Conservation (phyloP, 352 stramenopile genomes). For the Globisporangium lucens region DNA sequence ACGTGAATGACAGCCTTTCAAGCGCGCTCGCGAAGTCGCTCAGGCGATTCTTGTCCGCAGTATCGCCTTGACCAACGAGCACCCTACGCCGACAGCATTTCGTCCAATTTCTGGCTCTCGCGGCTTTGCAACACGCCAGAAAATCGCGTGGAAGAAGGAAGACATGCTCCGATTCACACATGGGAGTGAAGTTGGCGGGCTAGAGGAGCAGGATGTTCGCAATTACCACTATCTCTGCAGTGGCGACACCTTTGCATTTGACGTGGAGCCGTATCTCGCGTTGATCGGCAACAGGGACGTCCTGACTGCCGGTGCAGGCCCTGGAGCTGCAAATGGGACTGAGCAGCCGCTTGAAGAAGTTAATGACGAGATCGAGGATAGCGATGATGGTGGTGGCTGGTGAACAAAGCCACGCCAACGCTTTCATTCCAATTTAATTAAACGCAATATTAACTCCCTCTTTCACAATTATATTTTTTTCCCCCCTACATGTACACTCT, state of each 20-base stretch:
- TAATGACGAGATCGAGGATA: conserved; percentile 76
- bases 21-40: conserved; percentile 46
- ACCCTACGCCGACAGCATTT: conserved; percentile 62
- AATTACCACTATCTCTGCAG: conserved; percentile 29
- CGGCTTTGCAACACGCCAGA: conserved; percentile 44
- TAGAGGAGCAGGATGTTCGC: not conserved
- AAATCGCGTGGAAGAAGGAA: conserved; percentile 40
- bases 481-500: not conserved
- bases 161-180: conserved; percentile 27
- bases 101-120: conserved; percentile 62
- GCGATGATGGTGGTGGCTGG: conserved; percentile 27
- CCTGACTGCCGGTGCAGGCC: not conserved
- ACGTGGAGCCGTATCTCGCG: conserved; percentile 66
- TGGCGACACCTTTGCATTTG: conserved; percentile 60
- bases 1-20: conserved; percentile 38
- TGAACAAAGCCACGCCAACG: conserved; percentile 8
- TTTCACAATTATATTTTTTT: not conserved
- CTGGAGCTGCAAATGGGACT: not conserved
- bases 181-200: conserved; percentile 18
- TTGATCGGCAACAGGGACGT: conserved; percentile 26
- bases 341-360: conserved; percentile 19
- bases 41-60: conserved; percentile 60
- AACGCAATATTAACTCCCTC: not conserved
- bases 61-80: conserved; percentile 66
- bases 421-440: not conserved